Evolutionary conservation across 2,329 filamentous ascomycete species (phyloP).

Genomic region (Septoria petroselini): DNA sequence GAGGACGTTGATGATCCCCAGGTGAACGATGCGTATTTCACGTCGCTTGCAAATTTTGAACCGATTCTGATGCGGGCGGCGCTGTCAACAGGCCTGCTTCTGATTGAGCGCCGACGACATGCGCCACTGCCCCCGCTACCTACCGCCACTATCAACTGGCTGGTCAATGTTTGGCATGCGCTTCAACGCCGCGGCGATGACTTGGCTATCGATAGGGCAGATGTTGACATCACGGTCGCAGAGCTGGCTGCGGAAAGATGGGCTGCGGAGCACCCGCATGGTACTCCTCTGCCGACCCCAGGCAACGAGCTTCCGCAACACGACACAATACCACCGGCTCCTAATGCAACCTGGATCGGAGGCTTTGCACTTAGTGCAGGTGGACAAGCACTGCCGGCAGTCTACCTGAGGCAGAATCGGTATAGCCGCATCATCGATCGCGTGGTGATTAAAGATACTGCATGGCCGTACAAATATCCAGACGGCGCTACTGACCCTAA

Average conservation of each 20-base stretch:
- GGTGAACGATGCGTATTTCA: no score
- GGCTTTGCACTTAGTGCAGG: constrained; percentile 1
- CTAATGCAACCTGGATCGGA: constrained; percentile 4
- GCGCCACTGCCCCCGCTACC: no score
- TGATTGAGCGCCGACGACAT: no score
- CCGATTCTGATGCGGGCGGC: no score
- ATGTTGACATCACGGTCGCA: no score
- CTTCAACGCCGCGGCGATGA: background rate
- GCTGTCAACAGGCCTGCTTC: no score
- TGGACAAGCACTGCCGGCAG: background rate
- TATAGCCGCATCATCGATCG: constrained; percentile 9
- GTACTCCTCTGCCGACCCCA: background rate
- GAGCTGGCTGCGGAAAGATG: no score
- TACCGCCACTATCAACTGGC: background rate
- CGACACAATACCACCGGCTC: constrained; percentile 3
- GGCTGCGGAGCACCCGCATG: background rate
- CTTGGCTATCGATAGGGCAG: no score
- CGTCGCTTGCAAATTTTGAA: no score
- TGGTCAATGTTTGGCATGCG: background rate
- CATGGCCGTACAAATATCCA: background rate
- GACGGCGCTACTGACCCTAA: background rate
- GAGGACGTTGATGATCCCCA: no score
- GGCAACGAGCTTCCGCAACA: background rate
- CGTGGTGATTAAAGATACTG: constrained; percentile 11
- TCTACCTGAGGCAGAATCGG: constrained; percentile 7